A percentile compares a stretch with the other conserved stretches of the same genome.
Conservation (phyloP, 306 rosid genomes). For the Dryas octopetala region DNA sequence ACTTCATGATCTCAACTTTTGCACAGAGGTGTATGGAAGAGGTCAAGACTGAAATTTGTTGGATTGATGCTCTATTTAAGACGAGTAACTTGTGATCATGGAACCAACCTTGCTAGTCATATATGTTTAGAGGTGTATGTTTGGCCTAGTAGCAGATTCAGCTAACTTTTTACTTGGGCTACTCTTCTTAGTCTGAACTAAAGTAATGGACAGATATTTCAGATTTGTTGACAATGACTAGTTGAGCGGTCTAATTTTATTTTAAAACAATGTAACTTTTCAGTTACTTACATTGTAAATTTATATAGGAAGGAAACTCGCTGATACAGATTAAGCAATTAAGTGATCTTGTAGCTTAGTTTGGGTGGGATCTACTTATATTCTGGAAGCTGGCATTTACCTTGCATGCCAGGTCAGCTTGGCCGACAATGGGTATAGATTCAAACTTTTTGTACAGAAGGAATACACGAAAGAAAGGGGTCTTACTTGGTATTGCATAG, state of each 20-base stretch:
- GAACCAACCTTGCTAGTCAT: background rate
- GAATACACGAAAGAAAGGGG: too few species aligned
- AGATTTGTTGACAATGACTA: background rate
- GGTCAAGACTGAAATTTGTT: background rate
- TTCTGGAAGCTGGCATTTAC: too few species aligned
- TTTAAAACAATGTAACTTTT: background rate
- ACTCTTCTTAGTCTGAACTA: background rate
- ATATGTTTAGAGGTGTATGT: background rate
- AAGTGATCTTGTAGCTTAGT: background rate
- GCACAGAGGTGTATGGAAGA: background rate
- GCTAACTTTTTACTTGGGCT: background rate
- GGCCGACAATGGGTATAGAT: too few species aligned
- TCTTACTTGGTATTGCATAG: too few species aligned
- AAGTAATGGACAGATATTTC: background rate
- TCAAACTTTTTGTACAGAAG: too few species aligned
- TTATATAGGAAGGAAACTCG: too few species aligned
- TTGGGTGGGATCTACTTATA: background rate
- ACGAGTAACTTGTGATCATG: background rate
- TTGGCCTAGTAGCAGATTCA: background rate
- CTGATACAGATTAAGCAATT: too few species aligned
- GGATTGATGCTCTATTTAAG: background rate
- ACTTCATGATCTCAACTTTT: background rate
- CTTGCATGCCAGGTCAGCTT: too few species aligned
- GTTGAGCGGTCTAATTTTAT: background rate
- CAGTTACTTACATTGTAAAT: background rate